Base-by-base conservation (phyloP, 768 basidiomycete genomes). In the Ramaria rubella region DNA sequence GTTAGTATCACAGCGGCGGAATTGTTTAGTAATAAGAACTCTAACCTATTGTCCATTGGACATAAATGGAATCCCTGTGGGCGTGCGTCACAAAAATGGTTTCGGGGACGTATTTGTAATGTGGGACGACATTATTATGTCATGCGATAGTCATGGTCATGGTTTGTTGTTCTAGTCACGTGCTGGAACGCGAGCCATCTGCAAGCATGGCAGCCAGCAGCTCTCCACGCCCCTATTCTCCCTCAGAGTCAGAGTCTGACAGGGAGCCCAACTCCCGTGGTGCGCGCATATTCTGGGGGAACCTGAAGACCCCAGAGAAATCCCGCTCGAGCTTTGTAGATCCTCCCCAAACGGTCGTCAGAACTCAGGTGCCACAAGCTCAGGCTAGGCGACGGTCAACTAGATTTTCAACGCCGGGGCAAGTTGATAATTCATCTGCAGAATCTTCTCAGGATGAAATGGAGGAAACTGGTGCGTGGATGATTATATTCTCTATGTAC, bases 281-380 rank as follows among this genome's bases (percentile, higher is more conserved):
- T 21, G 43, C 55, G 14, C 43, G 40, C 9, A 19, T 56, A 30
- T 56, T 56, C 29, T 56, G 55, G 55, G 55, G 55, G 12, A 44
- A 56, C 21, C 31, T 56, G 3, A 56, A 56, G 33, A 56, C 55
- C 12, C 55, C 55, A 30, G 55, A 56, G 29, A 46, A 49, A 38
- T 56, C 55, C 27, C 21, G 45, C 14, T 19, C 36, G 15, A 26
- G 12, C 29, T 51, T 33, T 30, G n/a, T 34, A 17, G 55, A 56
- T 29, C 44, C 33, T 3, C 55, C 55, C 21, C 24, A 56, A 49
- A 56, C 55, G 5, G 46, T 56, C 19, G 19, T 56, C n/a, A 45
- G 45, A 49, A 30, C 55, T 34, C 23, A 33, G 24, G n/a, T 1
- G 27, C 7, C 46, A 21, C 40, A 42, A 17, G 23, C 40, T 17